Evolutionary conservation across 2,329 filamentous ascomycete genomes (phyloP).

Genomic region (Escovopsis sp.): DNA sequence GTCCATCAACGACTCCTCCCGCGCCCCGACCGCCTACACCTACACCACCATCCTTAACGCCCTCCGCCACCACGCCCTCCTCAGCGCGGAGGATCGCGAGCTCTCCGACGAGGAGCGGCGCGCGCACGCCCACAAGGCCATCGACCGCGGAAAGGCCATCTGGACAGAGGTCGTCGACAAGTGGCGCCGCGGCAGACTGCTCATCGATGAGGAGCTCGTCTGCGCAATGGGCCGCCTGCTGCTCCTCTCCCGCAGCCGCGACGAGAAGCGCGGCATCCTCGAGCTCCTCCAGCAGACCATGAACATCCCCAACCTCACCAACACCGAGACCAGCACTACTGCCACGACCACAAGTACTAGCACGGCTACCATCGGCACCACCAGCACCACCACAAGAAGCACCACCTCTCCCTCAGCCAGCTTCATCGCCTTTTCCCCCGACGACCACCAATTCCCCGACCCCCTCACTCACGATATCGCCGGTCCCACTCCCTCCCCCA

Average conservation of each 20-base stretch:
- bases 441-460: slow-evolving; percentile 8
- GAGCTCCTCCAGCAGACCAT: slow-evolving; percentile 70
- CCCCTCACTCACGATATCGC: slow-evolving; percentile 10
- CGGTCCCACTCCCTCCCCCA: neutral
- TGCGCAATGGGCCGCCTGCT: slow-evolving; percentile 68
- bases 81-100: slow-evolving; percentile 12
- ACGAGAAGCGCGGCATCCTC: slow-evolving; percentile 57
- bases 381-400: too few species aligned
- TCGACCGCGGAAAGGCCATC: slow-evolving; percentile 54
- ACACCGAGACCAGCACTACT: too few species aligned
- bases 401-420: too few species aligned
- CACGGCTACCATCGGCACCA: too few species aligned
- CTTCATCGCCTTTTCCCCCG: slow-evolving; percentile 18
- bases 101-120: slow-evolving; percentile 16
- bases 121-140: slow-evolving; percentile 25
- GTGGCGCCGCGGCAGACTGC: slow-evolving; percentile 56
- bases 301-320: slow-evolving; percentile 49
- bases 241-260: slow-evolving; percentile 40
- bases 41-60: slow-evolving; percentile 76
- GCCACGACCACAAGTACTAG: too few species aligned
- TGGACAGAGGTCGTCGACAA: slow-evolving; percentile 69
- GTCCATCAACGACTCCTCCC: slow-evolving; percentile 49
- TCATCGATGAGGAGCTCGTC: slow-evolving; percentile 65
- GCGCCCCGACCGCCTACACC: slow-evolving; percentile 51
- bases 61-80: slow-evolving; percentile 31